Base-by-base conservation (phyloP, 202 grass and related monocot genomes). In the Panicum hallii region DNA sequence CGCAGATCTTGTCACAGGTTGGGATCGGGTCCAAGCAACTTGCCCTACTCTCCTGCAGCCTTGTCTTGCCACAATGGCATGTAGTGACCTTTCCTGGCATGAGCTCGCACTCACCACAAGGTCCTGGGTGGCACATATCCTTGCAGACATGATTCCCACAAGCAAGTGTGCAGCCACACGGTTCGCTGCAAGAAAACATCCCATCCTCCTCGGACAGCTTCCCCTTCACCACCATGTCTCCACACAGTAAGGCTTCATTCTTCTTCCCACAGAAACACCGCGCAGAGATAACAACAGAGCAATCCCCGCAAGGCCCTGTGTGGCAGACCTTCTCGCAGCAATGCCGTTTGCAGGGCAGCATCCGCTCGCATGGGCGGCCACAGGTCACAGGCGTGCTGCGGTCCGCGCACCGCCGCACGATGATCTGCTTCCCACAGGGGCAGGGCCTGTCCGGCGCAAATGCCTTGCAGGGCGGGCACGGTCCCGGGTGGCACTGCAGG, bases 401-500 rank as follows among this genome's bases (percentile, higher is more conserved):
- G 62, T 99, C 97, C 0, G 97, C 90, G 3, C 97, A 99, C 4
- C 97, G 62, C 20, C 97, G 70, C 13, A 86, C 85, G 0, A 99
- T 89, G 0, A 88, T 90, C 75, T 91, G 90, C 82, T 99, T 99
- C 15, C 97, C 91, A 3, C 97, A 96, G 0, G 97, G 93, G 48
- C 93, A 99, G 0, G 65, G 84, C 23, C 84, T 79, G 14, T 88
- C 84, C 11, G 90, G 93, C 2, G 97, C 93, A 34, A 99, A 99
- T 10, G 91, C 88, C 74, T 99, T 99, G 85, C 97, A 99, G 34
- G 97, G 93, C 7, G 97, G 97, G 65, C 97, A 99, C 0, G 97
- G 97, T 9, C 97, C 97, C 0, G 93, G 97, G 60, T 99, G 97
- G 79, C 97, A 99, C 84, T 99, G 97, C 53, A 99, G 90, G 62